Evolutionary conservation across 768 basidiomycete species (phyloP).

Genomic region (Russula emetica): DNA sequence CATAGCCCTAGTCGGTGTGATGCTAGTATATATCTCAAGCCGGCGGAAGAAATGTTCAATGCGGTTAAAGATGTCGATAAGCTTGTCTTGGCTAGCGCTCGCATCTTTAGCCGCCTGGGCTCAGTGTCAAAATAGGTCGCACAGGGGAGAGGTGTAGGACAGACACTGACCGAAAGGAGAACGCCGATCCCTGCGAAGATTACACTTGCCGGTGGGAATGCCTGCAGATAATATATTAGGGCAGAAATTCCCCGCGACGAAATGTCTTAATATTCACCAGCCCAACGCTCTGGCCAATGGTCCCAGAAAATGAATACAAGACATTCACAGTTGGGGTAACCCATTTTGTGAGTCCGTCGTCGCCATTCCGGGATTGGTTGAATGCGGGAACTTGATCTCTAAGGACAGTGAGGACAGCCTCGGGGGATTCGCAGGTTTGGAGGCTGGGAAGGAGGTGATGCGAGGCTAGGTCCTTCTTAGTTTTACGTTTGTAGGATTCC

Average conservation of each 20-base stretch:
- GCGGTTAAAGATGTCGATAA: not conserved
- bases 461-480: not conserved
- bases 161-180: not conserved
- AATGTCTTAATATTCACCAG: not conserved
- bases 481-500: not conserved
- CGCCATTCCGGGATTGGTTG: not conserved
- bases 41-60: not conserved
- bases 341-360: not conserved
- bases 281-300: not conserved
- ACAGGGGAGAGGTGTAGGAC: not conserved
- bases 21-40: not conserved
- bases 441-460: not conserved
- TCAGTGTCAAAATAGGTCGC: not conserved
- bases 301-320: not conserved
- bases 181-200: not conserved
- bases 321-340: constrained; percentile 2
- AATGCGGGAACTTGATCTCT: not conserved
- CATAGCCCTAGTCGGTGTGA: not conserved
- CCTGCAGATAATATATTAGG: not conserved
- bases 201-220: not conserved
- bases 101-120: not conserved
- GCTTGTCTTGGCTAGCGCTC: not conserved
- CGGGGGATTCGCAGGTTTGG: not conserved
- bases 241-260: not conserved
- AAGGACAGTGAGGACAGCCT: too few species aligned